These are phyloP conservation scores for Colletotrichum costaricense DNA, from an alignment of 2,329 filamentous ascomycete genomes.

Conservation along the genomic window DNA sequence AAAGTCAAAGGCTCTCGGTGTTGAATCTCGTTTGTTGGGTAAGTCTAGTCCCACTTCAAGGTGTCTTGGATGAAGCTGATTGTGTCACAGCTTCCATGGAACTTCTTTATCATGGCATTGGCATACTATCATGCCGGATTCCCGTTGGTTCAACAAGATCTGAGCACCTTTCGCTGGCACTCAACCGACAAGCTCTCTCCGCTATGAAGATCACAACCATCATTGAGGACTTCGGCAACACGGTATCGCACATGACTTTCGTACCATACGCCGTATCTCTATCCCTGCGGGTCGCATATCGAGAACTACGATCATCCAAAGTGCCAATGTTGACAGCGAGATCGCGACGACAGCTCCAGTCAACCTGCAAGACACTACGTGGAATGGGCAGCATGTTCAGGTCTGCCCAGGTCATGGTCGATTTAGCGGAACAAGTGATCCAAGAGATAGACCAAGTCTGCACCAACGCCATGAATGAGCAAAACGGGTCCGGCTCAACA, in stretches of 20 bases:
- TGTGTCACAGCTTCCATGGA: constrained; percentile 35
- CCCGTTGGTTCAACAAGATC: constrained; percentile 24
- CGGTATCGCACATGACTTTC: constrained; percentile 39
- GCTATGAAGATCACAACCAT: constrained; percentile 38
- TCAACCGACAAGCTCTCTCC: constrained; percentile 37
- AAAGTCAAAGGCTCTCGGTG: constrained; percentile 28
- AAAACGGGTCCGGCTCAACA: constrained; percentile 5
- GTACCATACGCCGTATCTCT: constrained; percentile 40
- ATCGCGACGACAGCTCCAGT: constrained; percentile 36
- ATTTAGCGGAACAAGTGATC: constrained; percentile 38
- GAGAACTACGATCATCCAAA: constrained; percentile 38
- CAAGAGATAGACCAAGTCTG: constrained; percentile 38
- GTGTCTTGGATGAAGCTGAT: neutral
- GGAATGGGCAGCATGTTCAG: constrained; percentile 38
- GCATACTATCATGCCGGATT: constrained; percentile 37
- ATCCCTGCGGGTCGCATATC: constrained; percentile 39
- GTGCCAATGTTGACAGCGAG: constrained; percentile 34
- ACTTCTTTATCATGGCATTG: constrained; percentile 39
- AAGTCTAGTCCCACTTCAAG: neutral
- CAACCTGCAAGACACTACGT: constrained; percentile 37
- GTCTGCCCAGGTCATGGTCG: constrained; percentile 39
- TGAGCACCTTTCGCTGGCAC: constrained; percentile 28
- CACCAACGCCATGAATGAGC: constrained; percentile 27
- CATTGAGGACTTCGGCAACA: constrained; percentile 37
- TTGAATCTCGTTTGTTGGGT: constrained; percentile 38